phyloP scores from a whole-genome alignment of 371 early-diverging fungal species.

The Mortierella sp. region DNA sequence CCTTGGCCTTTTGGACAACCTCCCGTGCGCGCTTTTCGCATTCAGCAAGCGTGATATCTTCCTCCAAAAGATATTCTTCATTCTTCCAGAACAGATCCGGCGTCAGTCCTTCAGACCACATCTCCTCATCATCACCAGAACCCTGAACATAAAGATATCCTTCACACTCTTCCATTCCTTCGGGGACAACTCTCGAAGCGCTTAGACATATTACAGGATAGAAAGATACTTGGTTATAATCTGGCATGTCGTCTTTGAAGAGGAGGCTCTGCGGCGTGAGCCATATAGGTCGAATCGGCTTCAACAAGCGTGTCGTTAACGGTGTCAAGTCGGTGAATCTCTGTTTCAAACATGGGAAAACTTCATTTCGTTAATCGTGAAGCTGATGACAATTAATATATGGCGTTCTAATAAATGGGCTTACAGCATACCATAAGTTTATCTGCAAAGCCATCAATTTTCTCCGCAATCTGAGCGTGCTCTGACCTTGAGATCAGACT shows the following conservation, averaged over 20 bases:
- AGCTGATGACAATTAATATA: background rate
- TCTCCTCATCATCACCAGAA: constrained; percentile 90
- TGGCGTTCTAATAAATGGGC: background rate
- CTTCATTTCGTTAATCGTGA: background rate
- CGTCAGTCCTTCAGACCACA: constrained; percentile 83
- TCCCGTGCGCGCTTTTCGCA: constrained; percentile 64
- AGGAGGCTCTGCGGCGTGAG: constrained; percentile 74
- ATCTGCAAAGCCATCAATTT: constrained; percentile 71
- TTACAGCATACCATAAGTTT: constrained; percentile 60
- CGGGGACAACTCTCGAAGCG: constrained; percentile 73
- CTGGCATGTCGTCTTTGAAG: constrained; percentile 60
- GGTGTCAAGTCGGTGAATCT: constrained; percentile 64
- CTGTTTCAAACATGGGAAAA: constrained; percentile 13
- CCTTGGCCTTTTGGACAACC: constrained; percentile 54
- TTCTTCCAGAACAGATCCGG: constrained; percentile 82
- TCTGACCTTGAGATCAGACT: constrained; percentile 78
- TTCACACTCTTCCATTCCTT: constrained; percentile 64
- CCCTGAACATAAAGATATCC: constrained; percentile 89
- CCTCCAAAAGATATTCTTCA: constrained; percentile 60
- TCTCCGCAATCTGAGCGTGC: constrained; percentile 73
- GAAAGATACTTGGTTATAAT: constrained; percentile 65
- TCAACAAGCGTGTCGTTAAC: constrained; percentile 58
- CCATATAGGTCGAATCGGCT: constrained; percentile 89
- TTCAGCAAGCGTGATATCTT: constrained; percentile 40
- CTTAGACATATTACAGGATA: constrained; percentile 79